Percentiles rank a stretch among this genome's conserved stretches.
Evolutionary conservation across 805 yeast species (phyloP).

Genomic region (Cyberlindnera maritima): DNA sequence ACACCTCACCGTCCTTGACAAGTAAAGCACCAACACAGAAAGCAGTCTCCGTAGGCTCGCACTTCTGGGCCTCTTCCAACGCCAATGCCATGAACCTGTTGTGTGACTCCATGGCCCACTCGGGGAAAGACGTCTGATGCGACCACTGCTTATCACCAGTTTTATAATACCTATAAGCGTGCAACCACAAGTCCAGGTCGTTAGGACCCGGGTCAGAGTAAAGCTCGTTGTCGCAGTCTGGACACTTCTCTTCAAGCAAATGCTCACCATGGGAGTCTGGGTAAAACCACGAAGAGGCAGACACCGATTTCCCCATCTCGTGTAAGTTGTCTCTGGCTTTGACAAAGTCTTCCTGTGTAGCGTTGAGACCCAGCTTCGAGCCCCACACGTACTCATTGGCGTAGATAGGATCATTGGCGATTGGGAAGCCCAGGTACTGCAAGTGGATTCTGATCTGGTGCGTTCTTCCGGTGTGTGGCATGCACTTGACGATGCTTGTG

Average conservation of each 20-base stretch:
- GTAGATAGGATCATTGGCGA: conserved; percentile 89
- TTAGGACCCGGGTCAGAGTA: conserved; percentile 88
- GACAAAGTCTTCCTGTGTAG: conserved; percentile 48
- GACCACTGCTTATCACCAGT: conserved; percentile 33
- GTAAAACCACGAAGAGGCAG: conserved; percentile 39
- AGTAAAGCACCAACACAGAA: conserved; percentile 93
- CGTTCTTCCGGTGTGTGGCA: conserved; percentile 89
- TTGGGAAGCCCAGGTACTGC: conserved; percentile 85
- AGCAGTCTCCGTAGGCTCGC: conserved; percentile 81
- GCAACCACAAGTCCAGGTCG: conserved; percentile 87
- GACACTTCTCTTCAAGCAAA: conserved; percentile 56
- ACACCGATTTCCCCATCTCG: conserved; percentile 64
- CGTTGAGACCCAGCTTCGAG: conserved; percentile 53
- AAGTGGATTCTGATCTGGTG: conserved; percentile 95
- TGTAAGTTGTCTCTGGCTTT: conserved; percentile 50
- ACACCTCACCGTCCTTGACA: conserved; percentile 55
- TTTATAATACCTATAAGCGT: conserved; percentile 79
- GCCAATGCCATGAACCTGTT: conserved; percentile 71
- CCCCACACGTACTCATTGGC: conserved; percentile 86
- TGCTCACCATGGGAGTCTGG: conserved; percentile 54
- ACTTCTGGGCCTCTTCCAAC: conserved; percentile 70
- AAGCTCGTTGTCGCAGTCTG: conserved; percentile 62
- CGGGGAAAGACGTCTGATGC: conserved; percentile 26
- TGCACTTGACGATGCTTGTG: conserved; percentile 73
- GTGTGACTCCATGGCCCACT: conserved; percentile 54